Evolutionary conservation across 768 basidiomycete genomes (phyloP), one percentile per base, ranked within the genome.

Genomic region (Rhodotorula graminis): DNA sequence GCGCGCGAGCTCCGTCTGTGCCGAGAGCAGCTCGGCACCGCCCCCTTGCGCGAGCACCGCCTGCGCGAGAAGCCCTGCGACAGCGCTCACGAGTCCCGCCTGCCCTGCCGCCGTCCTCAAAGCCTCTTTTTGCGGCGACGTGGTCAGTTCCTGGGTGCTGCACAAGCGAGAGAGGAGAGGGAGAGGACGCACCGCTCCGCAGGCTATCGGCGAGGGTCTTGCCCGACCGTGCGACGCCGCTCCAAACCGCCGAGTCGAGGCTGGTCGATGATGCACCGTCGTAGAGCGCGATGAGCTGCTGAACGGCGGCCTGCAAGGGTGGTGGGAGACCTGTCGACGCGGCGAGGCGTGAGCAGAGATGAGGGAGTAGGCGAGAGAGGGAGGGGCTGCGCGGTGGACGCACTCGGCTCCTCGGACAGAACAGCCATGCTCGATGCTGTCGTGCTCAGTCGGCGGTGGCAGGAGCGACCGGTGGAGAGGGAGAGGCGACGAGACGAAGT

Each of bases 1-100:
- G 27, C 75, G 15, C 25, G 64, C 61, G 19, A 73, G 69, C 58
- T 76, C 64, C 14, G 65, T 73, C 63, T 40, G 57, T 7, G 47
- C 65, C 7, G 3, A 18, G 2, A 65, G 37, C 15, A 33, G 25
- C 27, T 57, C 37, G 14, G 15, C 50, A 9, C 14, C 52, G 2
- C 16, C 46, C 12, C 31, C 60, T 6, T 23, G 55, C 2, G 49
- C 64, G 18, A 37, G 31, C 4, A 63, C 46, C 21, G 50, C 50
- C n/a, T 2, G 16, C 8, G 49, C 53, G 18, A 67, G 31, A 40
- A 75, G 44, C 23, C 12, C 40, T 2, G 52, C 70, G 16, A 53
- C 33, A 0, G 61, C 18, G 0, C 6, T 25, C 0, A 59, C 14
- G 6, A 59, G 1, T 7, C 50, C 46, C 1, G 53, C 37, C 50